These are phyloP conservation scores for Tetradesmus lagerheimii DNA, from an alignment of 139 green algal species.

Conservation along the genomic window DNA sequence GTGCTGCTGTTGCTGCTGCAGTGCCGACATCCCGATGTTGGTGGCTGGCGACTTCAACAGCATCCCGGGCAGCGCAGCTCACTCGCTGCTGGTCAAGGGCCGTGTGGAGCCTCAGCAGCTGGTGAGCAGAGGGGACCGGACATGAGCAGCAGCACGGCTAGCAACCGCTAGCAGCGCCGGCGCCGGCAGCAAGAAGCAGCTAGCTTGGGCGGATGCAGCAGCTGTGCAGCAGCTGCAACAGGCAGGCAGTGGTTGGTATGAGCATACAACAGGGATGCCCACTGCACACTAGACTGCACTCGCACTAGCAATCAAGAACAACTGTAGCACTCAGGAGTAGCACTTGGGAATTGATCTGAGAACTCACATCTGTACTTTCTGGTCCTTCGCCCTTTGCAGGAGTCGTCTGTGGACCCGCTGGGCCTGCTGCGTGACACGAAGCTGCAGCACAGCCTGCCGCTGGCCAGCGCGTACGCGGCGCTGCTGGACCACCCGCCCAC, in stretches of 20 bases:
- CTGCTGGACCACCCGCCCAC: slow-evolving; percentile 44
- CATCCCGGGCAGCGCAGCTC: slow-evolving; percentile 88
- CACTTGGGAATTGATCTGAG: too few relatives aligned
- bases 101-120: slow-evolving; percentile 81
- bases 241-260: too few relatives aligned
- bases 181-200: background rate
- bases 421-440: slow-evolving; percentile 71
- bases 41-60: slow-evolving; percentile 99
- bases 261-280: too few relatives aligned
- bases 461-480: slow-evolving; percentile 61
- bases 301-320: too few relatives aligned
- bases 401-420: slow-evolving; percentile 64
- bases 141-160: background rate
- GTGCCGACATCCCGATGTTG: slow-evolving; percentile 94
- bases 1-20: slow-evolving; percentile 49
- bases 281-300: too few relatives aligned
- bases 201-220: background rate
- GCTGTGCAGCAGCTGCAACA: too few relatives aligned
- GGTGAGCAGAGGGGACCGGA: too few relatives aligned
- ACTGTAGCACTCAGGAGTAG: too few relatives aligned
- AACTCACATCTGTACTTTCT: too few relatives aligned
- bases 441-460: slow-evolving; percentile 67
- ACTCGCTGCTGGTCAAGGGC: slow-evolving; percentile 89
- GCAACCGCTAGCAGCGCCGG: background rate
- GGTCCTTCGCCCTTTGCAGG: slow-evolving; percentile 32